phyloP scores from a whole-genome alignment of 805 yeast species.

The Scheffersomyces coipomensis region DNA sequence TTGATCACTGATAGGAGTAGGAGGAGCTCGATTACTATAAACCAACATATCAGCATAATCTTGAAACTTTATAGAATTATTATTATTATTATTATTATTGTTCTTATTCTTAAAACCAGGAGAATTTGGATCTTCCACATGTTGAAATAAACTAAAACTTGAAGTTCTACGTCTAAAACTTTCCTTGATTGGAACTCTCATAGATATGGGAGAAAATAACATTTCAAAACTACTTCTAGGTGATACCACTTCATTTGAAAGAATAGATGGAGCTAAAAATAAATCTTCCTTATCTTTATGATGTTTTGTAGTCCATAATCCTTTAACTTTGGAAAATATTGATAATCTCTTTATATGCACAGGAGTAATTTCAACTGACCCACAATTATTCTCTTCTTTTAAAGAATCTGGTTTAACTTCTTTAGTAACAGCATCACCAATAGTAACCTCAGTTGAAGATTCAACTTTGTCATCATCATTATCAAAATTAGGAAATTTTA shows the following conservation, averaged over 20 bases:
- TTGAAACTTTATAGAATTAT: conserved; percentile 1
- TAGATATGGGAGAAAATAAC: neutral
- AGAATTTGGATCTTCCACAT: neutral
- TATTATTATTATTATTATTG: neutral
- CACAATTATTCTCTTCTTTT: no score
- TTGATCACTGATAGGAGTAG: no score
- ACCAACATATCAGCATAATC: conserved; percentile 1
- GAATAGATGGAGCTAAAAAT: no score
- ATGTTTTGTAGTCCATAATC: neutral
- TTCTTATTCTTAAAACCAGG: no score
- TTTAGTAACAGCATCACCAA: no score
- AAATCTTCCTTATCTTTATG: no score
- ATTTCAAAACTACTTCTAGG: no score
- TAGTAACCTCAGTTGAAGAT: no score
- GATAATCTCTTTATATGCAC: neutral
- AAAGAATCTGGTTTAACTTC: no score
- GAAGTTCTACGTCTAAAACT: neutral
- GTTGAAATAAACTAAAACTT: neutral
- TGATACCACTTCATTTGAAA: no score
- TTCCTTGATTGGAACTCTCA: neutral
- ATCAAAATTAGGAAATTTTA: neutral
- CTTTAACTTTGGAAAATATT: neutral
- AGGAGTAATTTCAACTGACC: no score
- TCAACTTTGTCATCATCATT: no score
- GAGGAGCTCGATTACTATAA: neutral